Base-by-base conservation (phyloP, 1,284 basidiomycete species). In the Marasmius oreades region DNA sequence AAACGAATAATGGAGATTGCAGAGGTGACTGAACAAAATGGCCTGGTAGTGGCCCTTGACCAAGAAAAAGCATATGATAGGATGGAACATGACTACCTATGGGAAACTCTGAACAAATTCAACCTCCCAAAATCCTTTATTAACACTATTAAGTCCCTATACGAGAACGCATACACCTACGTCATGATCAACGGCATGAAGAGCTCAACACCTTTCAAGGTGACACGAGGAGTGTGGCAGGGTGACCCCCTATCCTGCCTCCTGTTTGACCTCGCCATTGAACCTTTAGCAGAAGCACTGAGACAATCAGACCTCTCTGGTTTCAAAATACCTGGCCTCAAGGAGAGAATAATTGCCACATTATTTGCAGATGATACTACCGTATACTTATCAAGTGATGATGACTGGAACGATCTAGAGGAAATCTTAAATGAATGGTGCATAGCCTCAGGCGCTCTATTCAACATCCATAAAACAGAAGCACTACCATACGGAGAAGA, bases 391-490 rank as follows among this genome's bases (percentile, higher is more conserved):
- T n/a, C n/a, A n/a, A 4, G 55, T 47, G 31, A 37, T 18, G 59
- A 62, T 24, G 28, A 47, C 18, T 59, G 37, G n/a, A 24, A 37
- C 0, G 46, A 58, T 10, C 52, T 62, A 5, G n/a, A 61, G 18
- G 14, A 45, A 6, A 62, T 61, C 14, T 52, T 65, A 16, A 24
- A 59, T 4, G 54, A 8, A 3, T 65, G 60, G 58, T 68, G 66
- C 51, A 2, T 14, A 11, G 63, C 66, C 2, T 65, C 65, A 0
- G 56, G 57, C 0, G 66, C 66, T 0, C 63, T 64, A 12, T 67
- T 68, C 39, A 68, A 68, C 34, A 50, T 53, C 0, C 39, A 24
- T 14, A 67, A 67, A 44, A 66, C 62, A 1, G 59, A 64, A 51
- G 52, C 62, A 11, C 57, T 67, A 1, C 65, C 63, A 1, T 45